phyloP scores from a whole-genome alignment of 305 asterid species.

The Solanum hybrid region DNA sequence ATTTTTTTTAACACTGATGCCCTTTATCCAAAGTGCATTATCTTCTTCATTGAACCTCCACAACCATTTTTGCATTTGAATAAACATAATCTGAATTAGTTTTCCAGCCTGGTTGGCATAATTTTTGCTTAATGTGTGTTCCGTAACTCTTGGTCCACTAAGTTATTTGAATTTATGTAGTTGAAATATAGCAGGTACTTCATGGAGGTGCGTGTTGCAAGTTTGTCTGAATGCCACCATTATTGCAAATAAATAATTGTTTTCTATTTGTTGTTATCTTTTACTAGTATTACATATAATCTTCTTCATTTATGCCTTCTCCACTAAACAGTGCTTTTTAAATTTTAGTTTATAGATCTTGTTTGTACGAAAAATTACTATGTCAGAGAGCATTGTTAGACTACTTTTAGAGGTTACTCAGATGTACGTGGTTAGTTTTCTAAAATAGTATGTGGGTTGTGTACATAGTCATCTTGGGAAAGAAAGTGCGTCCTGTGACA shows the following conservation, averaged over 20 bases:
- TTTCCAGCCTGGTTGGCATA: not conserved
- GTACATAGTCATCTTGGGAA: not conserved
- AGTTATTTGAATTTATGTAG: not conserved
- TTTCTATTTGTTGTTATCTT: not conserved
- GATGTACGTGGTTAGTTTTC: not conserved
- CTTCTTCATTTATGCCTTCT: not conserved
- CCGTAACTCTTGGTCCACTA: not conserved
- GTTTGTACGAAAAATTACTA: not conserved
- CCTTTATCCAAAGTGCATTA: not conserved
- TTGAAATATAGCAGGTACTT: not conserved
- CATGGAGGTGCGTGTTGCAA: not conserved
- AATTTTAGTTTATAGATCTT: not conserved
- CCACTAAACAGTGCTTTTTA: not conserved
- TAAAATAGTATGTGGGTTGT: not conserved
- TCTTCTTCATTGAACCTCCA: not conserved
- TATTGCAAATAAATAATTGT: not conserved
- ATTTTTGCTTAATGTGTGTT: not conserved
- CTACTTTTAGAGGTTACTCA: not conserved
- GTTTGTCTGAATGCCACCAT: not conserved
- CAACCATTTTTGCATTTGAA: not conserved
- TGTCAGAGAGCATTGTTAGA: not conserved
- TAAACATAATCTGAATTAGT: not conserved
- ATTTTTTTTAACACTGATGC: not conserved
- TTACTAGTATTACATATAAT: not conserved
- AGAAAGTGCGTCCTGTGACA: not conserved